phyloP scores from a whole-genome alignment of 768 basidiomycete genomes.

The Dacryopinax primogenitus region DNA sequence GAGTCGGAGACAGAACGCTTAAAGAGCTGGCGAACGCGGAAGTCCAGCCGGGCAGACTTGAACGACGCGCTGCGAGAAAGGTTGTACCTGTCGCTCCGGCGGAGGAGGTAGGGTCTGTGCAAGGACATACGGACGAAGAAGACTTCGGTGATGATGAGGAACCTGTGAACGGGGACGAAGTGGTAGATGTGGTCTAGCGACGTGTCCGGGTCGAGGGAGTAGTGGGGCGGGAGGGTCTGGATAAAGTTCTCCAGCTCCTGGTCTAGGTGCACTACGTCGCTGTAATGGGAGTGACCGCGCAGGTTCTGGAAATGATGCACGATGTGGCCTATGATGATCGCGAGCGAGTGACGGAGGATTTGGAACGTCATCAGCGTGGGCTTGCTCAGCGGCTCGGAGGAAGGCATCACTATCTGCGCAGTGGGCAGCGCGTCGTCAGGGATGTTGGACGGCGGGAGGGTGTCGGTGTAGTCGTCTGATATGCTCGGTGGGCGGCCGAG shows the following conservation, averaged over 20 bases:
- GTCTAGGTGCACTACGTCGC: slow-evolving; percentile 68
- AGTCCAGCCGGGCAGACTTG: slow-evolving; percentile 80
- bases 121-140: slow-evolving; percentile 73
- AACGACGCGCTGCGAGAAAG: slow-evolving; percentile 79
- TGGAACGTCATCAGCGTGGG: slow-evolving; percentile 82
- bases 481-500: slow-evolving; percentile 71
- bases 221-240: slow-evolving; percentile 63
- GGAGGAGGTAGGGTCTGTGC: slow-evolving; percentile 77
- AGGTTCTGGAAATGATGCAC: slow-evolving; percentile 90
- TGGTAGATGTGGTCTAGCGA: slow-evolving; percentile 53
- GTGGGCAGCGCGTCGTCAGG: slow-evolving; percentile 36
- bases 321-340: slow-evolving; percentile 75
- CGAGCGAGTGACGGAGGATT: slow-evolving; percentile 70
- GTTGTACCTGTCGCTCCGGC: slow-evolving; percentile 66
- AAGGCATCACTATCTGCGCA: slow-evolving; percentile 11
- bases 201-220: slow-evolving; percentile 59
- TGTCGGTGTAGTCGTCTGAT: slow-evolving; percentile 79
- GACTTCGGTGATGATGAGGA: slow-evolving; percentile 79
- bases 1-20: slow-evolving; percentile 48
- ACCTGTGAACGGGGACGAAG: slow-evolving; percentile 72
- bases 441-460: slow-evolving; percentile 49
- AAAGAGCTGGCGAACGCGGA: slow-evolving; percentile 60
- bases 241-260: slow-evolving; percentile 73
- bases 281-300: slow-evolving; percentile 61
- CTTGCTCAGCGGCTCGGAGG: slow-evolving; percentile 30